Conservation (phyloP, 2,329 filamentous ascomycete genomes). For the Ustulina deusta region DNA sequence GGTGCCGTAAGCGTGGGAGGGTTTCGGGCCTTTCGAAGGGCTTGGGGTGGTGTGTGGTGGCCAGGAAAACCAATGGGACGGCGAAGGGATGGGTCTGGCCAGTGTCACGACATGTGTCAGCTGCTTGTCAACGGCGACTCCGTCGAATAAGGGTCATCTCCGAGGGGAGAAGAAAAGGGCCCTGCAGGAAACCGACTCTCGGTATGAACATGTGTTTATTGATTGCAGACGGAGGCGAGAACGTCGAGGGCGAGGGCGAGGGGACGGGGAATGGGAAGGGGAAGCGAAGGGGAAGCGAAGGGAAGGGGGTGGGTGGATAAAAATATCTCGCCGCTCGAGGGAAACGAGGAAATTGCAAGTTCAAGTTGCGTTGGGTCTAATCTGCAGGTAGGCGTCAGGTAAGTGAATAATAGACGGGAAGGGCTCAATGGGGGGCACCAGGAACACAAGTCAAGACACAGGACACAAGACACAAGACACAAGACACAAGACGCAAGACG, state of each 20-base stretch:
- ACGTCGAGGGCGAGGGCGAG: not conserved
- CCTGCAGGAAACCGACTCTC: slow-evolving; percentile 7
- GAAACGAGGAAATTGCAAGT: slow-evolving; percentile 15
- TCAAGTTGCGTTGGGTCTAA: slow-evolving; percentile 14
- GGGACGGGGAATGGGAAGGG: slow-evolving; percentile 5
- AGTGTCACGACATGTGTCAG: slow-evolving; percentile 38
- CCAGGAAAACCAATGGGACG: slow-evolving; percentile 30
- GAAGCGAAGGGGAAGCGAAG: not conserved
- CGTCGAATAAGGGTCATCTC: slow-evolving; percentile 26
- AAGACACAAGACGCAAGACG: not conserved
- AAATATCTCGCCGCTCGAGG: slow-evolving; percentile 12
- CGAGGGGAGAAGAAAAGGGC: slow-evolving; percentile 5
- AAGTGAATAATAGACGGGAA: not conserved
- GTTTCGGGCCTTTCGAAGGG: slow-evolving; percentile 34
- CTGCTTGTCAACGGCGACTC: slow-evolving; percentile 32
- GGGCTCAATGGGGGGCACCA: slow-evolving; percentile 5
- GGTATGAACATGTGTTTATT: slow-evolving; percentile 3
- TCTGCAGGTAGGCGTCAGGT: slow-evolving; percentile 18
- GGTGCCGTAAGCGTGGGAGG: slow-evolving; percentile 25
- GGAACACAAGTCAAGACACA: not conserved
- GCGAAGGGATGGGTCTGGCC: slow-evolving; percentile 26
- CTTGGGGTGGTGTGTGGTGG: slow-evolving; percentile 12
- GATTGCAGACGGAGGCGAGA: slow-evolving; percentile 10
- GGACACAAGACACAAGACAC: not conserved
- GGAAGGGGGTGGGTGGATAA: not conserved